Conservation (phyloP, 495 filamentous ascomycete genomes). For the Clohesyomyces aquaticus region DNA sequence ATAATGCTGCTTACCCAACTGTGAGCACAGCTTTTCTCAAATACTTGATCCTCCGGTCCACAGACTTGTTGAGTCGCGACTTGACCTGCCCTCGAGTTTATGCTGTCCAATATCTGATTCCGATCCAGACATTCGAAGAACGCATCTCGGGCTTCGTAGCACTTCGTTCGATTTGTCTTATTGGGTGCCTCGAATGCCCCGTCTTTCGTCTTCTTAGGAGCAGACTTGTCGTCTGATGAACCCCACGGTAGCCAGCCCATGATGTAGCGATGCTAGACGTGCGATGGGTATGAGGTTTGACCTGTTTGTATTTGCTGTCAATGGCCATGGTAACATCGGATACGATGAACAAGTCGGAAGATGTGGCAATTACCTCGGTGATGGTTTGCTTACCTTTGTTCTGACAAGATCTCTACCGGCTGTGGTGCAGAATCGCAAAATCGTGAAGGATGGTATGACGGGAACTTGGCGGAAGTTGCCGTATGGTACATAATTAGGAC, state of each 20-base stretch:
- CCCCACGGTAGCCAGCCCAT: constrained; percentile 45
- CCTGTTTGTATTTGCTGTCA: not conserved
- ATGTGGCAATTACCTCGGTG: not conserved
- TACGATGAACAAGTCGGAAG: no score
- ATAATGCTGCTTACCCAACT: constrained; percentile 69
- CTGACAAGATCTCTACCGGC: not conserved
- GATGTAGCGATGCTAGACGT: constrained; percentile 15
- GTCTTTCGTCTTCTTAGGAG: constrained; percentile 53
- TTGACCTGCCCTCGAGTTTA: constrained; percentile 67
- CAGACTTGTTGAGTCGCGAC: constrained; percentile 64
- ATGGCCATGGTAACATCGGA: no score
- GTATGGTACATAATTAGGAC: no score
- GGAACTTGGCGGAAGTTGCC: no score
- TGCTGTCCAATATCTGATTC: constrained; percentile 79
- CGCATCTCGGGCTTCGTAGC: constrained; percentile 83
- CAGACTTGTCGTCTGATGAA: constrained; percentile 20
- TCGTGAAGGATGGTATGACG: not conserved
- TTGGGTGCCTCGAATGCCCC: constrained; percentile 74
- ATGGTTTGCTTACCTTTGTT: not conserved
- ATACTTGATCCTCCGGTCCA: constrained; percentile 63
- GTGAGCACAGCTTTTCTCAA: constrained; percentile 74
- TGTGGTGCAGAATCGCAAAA: no score
- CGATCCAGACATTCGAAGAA: constrained; percentile 87
- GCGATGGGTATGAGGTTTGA: constrained; percentile 13
- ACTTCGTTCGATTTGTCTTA: constrained; percentile 72